These are phyloP conservation scores for Picea engelmannii DNA, from an alignment of 83 land plant species.

Conservation along the genomic window DNA sequence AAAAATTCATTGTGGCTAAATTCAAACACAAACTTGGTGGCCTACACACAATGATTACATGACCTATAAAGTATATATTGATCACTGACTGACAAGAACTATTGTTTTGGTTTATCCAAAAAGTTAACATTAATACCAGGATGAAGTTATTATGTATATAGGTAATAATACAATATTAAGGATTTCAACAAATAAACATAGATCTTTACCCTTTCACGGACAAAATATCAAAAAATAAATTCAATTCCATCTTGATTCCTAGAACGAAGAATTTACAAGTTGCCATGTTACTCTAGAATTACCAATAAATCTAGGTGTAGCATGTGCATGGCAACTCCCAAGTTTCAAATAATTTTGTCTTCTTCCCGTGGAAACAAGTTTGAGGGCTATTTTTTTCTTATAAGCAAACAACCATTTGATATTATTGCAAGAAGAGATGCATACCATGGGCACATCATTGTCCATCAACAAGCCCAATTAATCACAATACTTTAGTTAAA, in stretches of 20 bases:
- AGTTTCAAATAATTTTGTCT: background rate
- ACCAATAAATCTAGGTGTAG: background rate
- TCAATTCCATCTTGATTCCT: background rate
- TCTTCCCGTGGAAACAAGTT: background rate
- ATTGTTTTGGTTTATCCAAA: background rate
- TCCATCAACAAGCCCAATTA: background rate
- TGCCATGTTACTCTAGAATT: background rate
- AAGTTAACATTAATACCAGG: background rate
- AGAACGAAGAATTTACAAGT: background rate
- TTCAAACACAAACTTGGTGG: too few species aligned
- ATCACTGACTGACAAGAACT: background rate
- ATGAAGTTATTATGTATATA: background rate
- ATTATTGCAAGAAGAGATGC: background rate
- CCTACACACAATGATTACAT: background rate
- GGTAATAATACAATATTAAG: background rate
- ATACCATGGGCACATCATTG: background rate
- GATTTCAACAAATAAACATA: background rate
- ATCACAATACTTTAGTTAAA: too few species aligned
- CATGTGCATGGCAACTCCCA: background rate
- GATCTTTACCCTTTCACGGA: background rate
- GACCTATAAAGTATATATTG: too few species aligned
- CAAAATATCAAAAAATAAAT: background rate
- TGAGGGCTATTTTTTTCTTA: background rate
- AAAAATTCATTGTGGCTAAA: too few species aligned
- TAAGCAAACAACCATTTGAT: background rate